Evolutionary conservation across 805 yeast genomes (phyloP), one percentile per base, ranked within the genome.

Genomic region (Candida awuae): DNA sequence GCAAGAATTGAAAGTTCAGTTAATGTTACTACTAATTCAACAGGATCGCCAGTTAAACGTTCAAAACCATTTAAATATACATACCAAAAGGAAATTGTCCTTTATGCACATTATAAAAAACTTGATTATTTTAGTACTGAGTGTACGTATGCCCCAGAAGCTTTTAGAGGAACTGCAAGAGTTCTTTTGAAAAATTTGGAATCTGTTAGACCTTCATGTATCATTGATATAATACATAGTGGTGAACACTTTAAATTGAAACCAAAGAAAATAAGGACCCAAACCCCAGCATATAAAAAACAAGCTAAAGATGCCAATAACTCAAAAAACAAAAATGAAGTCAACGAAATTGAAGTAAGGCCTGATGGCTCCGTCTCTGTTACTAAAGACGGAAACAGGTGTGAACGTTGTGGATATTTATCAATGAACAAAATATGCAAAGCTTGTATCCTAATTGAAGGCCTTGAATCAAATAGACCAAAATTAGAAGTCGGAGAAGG

Each of bases 61-160:
- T 82, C 94, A 13, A 92, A 92, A 61, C 99, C 98, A 6, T 83
- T 92, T 66, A 92, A 92, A 62, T 92, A 87, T 59, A 75, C 95
- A 8, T 92, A 92, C 59, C 97, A 92, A 56, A 92, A 92, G 69
- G 99, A 92, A 56, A 92, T 92, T 50, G 99, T 92, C 17, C 68
- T 92, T 14, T 92, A 92, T 62, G 99, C 99, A 2, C 98, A 92
- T 56, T 92, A 87, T 65, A 88, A 85, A 61, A 84, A 87, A 53
- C 67, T 92, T 37, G 99, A 92, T 62, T 92, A 92, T 56, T 92
- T 92, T 58, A 84, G 95, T 8, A 92, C 99, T 0, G 99, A 92
- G 55, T 92, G 99, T 58, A 81, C 96, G 0, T 92, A 92, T 63
- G 95, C 98, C 0, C 97, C 99, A 2, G 98, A 92, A 58, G 97